Evolutionary conservation across 805 yeast genomes (phyloP).

Genomic region (Jamesozyma piceae): DNA sequence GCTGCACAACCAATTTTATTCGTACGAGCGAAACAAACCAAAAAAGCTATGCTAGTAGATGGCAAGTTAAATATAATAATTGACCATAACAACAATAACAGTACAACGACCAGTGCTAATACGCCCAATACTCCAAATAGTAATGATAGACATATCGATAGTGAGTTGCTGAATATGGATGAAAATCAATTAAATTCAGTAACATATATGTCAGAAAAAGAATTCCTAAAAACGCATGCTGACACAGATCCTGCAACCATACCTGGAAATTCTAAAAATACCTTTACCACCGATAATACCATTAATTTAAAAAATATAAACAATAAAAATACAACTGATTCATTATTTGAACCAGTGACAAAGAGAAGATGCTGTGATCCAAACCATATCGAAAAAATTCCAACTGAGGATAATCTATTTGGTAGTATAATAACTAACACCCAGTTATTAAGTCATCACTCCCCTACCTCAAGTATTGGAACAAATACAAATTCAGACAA

Average conservation of each 20-base stretch:
- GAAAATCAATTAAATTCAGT: not conserved
- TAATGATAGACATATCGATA: not conserved
- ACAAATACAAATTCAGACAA: not conserved
- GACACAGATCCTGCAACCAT: not conserved
- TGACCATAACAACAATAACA: conserved; percentile 6
- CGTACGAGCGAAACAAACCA: conserved; percentile 19
- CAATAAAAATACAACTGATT: not conserved
- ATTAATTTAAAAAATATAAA: not conserved
- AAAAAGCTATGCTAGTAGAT: conserved; percentile 23
- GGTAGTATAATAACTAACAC: not conserved
- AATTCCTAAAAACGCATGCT: conserved; percentile 16
- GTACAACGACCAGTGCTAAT: not conserved
- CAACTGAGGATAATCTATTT: not conserved
- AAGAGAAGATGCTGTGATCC: conserved; percentile 8
- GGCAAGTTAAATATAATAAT: conserved; percentile 25
- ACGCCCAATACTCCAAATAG: not conserved
- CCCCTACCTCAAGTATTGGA: not conserved
- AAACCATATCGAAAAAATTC: conserved; percentile 2
- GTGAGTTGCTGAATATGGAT: not conserved
- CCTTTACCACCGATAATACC: not conserved
- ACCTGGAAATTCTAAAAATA: not conserved
- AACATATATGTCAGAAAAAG: conserved; percentile 22
- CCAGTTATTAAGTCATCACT: not conserved
- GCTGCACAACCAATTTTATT: conserved; percentile 25
- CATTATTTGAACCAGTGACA: not conserved